Evolutionary conservation across 805 yeast genomes (phyloP), one percentile per base, ranked within the genome.

Genomic region (Myxozyma neotropica): DNA sequence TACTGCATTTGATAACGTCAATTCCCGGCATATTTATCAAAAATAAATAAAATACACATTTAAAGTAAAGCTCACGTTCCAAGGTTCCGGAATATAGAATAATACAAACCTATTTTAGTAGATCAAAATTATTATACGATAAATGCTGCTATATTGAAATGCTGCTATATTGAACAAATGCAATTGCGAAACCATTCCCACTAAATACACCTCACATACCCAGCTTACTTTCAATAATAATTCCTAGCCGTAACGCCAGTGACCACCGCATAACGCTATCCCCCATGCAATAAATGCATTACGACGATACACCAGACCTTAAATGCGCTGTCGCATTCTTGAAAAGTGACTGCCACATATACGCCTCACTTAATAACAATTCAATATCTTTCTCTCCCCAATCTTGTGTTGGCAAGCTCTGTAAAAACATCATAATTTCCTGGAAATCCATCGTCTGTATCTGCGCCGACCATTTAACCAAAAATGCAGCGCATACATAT

Each of bases 401-500:
- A 39, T 79, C 75, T 50, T 79, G 76, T 0, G 98, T 94, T 26
- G 97, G 97, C 8, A 92, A 87, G 61, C 87, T 88, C 73, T 94
- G 99, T 50, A 94, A 77, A 70, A 89, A 93, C 73, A 95, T 86
- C 75, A 94, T 84, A 36, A 91, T 89, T 63, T 90, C 98, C 75
- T 94, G 98, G 72, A 94, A 94, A 65, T 93, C 98, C 91, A 87
- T 89, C 8, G 80, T 78, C 71, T 87, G 83, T 64, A 94, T 76
- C 64, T 84, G 85, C 55, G 81, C 84, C 63, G 94, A 84, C 85
- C 96, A 94, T 70, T 89, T 86, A 61, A 91, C 88, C 67, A 94
- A 77, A 70, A 93, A 94, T 21, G 99, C 98, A 21, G 98, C 97
- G 75, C 99, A 94, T 2, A 94, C 99, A 72, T 93, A 94, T 7